Percentiles rank a stretch among this genome's conserved stretches.
These are phyloP conservation scores for Diplodia mutila DNA, from an alignment of 2,329 filamentous ascomycete species.

Conservation along the genomic window DNA sequence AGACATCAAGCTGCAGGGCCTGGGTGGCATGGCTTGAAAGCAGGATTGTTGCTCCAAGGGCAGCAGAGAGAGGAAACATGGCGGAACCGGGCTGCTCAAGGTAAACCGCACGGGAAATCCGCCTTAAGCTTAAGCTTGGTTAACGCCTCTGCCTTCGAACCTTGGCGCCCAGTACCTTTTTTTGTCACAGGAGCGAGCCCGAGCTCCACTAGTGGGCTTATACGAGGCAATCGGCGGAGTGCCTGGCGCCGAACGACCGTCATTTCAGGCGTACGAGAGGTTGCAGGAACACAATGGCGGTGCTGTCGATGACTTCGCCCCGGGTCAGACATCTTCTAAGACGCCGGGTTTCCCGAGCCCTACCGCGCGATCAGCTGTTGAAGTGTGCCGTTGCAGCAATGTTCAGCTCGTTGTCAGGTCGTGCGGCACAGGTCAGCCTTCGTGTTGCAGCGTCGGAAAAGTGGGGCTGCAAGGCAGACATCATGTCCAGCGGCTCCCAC, in stretches of 20 bases:
- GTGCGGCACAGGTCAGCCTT: too few species aligned
- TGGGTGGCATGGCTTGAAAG: neutral
- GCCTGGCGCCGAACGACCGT: neutral
- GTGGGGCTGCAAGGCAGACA: neutral
- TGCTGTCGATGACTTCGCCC: neutral
- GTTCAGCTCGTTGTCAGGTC: neutral
- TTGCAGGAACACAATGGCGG: neutral
- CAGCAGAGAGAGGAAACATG: neutral
- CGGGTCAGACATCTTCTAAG: neutral
- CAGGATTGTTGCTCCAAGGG: neutral
- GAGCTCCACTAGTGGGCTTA: neutral
- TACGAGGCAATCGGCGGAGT: neutral
- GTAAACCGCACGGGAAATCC: neutral
- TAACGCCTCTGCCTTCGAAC: neutral
- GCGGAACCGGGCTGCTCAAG: neutral
- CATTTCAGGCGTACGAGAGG: neutral
- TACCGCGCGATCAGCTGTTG: neutral
- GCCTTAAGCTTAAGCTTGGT: neutral
- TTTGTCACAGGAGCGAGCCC: neutral
- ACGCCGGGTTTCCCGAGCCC: too few species aligned
- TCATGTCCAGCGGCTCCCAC: neutral
- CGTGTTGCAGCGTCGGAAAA: neutral
- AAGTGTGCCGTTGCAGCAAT: neutral
- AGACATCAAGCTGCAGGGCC: conserved; percentile 3
- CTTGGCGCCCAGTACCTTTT: neutral